phyloP scores from a whole-genome alignment of 768 basidiomycete genomes.

The Macrolepiota fuliginosa region DNA sequence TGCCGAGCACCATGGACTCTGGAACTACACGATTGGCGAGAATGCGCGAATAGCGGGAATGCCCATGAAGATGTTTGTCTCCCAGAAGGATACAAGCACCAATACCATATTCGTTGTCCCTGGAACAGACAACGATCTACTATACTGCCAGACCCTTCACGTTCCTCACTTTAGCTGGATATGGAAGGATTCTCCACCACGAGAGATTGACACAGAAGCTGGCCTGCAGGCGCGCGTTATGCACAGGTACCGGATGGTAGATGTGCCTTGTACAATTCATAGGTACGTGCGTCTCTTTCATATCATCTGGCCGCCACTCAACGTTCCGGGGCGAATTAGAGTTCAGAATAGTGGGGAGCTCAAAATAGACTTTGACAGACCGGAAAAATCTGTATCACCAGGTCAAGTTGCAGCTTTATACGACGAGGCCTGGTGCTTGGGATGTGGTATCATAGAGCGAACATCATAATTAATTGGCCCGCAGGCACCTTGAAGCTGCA shows the following conservation, averaged over 20 bases:
- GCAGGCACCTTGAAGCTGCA: neutral
- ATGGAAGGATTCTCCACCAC: conserved; percentile 60
- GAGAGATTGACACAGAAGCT: conserved; percentile 31
- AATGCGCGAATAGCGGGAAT: conserved; percentile 65
- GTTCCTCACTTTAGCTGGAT: conserved; percentile 73
- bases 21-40: conserved; percentile 87
- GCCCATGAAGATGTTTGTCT: conserved; percentile 66
- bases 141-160: conserved; percentile 22
- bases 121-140: conserved; percentile 44
- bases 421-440: conserved; percentile 76
- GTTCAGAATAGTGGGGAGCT: conserved; percentile 25
- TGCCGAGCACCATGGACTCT: conserved; percentile 71
- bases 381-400: conserved; percentile 66
- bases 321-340: conserved; percentile 16
- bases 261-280: conserved; percentile 50
- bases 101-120: conserved; percentile 80
- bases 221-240: conserved; percentile 55
- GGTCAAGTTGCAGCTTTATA: conserved; percentile 84
- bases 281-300: conserved; percentile 33
- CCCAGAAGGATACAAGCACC: conserved; percentile 55
- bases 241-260: conserved; percentile 68
- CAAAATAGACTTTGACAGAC: conserved; percentile 50
- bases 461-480: conserved; percentile 9
- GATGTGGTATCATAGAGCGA: conserved; percentile 66
- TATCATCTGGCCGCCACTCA: conserved; percentile 6